Evolutionary conservation across 805 yeast species (phyloP).

Genomic region (Candida arabinofermentans): DNA sequence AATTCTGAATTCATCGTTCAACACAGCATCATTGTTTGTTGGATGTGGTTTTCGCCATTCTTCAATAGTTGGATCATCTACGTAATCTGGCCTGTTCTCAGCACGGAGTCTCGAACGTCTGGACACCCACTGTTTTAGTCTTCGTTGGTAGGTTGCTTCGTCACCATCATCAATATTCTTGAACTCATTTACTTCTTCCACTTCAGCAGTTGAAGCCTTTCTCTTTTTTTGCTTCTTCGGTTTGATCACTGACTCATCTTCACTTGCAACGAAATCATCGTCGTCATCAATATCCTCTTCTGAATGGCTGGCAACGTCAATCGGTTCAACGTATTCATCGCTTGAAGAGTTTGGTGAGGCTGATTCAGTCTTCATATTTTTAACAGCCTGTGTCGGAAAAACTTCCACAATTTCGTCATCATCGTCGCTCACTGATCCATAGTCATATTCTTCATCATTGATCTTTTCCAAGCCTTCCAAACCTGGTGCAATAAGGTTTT

Average conservation of each 20-base stretch:
- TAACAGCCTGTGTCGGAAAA: neutral
- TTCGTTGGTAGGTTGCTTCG: slow-evolving; percentile 53
- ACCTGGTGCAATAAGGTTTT: slow-evolving; percentile 48
- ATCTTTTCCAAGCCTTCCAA: slow-evolving; percentile 26
- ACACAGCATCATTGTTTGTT: slow-evolving; percentile 62
- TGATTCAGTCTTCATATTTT: slow-evolving; percentile 1
- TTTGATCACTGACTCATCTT: slow-evolving; percentile 9
- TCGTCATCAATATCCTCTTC: slow-evolving; percentile 13
- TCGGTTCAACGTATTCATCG: slow-evolving; percentile 14
- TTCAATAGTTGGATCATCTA: slow-evolving; percentile 27
- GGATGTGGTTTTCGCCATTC: slow-evolving; percentile 85
- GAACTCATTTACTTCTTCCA: slow-evolving; percentile 29
- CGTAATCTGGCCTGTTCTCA: slow-evolving; percentile 24
- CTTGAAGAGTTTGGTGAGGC: neutral
- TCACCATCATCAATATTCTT: slow-evolving; percentile 77
- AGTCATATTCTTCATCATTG: slow-evolving; percentile 7
- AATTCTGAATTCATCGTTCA: slow-evolving; percentile 64
- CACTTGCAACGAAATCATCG: slow-evolving; percentile 7
- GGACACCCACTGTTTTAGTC: slow-evolving; percentile 58
- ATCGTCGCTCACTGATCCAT: slow-evolving; percentile 3
- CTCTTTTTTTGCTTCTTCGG: slow-evolving; percentile 1
- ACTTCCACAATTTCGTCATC: neutral
- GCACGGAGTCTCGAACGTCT: slow-evolving; percentile 45
- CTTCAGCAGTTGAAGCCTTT: slow-evolving; percentile 3
- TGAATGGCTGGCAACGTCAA: slow-evolving; percentile 17